These are phyloP conservation scores for Trichoderma sp. DNA, from an alignment of 2,329 filamentous ascomycete genomes.

Conservation along the genomic window DNA sequence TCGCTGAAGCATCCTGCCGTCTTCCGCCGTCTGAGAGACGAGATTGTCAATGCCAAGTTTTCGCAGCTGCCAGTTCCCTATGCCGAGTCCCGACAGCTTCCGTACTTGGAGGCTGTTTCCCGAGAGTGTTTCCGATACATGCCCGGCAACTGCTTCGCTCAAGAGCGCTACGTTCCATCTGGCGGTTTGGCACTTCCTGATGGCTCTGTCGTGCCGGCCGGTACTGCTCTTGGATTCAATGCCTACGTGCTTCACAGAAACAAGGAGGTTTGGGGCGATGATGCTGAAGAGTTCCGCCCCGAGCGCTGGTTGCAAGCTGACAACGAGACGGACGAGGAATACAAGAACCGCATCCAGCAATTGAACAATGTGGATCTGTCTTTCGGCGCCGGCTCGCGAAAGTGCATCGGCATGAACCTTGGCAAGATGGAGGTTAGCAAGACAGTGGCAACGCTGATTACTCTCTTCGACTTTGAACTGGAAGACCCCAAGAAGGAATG, in stretches of 20 bases:
- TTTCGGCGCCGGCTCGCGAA: slow-evolving; percentile 42
- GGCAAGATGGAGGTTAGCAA: slow-evolving; percentile 45
- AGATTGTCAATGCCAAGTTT: slow-evolving; percentile 21
- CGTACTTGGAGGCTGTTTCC: slow-evolving; percentile 39
- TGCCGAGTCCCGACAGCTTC: slow-evolving; percentile 6
- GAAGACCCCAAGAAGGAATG: slow-evolving; percentile 24
- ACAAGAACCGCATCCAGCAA: slow-evolving; percentile 26
- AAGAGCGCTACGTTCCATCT: slow-evolving; percentile 45
- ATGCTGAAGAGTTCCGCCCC: slow-evolving; percentile 42
- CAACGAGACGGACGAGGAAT: slow-evolving; percentile 22
- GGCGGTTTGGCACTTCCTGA: slow-evolving; percentile 34
- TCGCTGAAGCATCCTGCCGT: slow-evolving; percentile 23
- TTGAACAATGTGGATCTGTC: slow-evolving; percentile 36
- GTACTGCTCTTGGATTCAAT: slow-evolving; percentile 36
- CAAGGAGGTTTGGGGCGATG: slow-evolving; percentile 39
- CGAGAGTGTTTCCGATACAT: slow-evolving; percentile 47
- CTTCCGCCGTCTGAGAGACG: slow-evolving; percentile 23
- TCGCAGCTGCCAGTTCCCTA: neutral
- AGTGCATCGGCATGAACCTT: slow-evolving; percentile 43
- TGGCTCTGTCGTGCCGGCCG: slow-evolving; percentile 31
- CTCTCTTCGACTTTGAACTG: slow-evolving; percentile 35
- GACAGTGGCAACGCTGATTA: slow-evolving; percentile 43
- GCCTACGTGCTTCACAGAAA: slow-evolving; percentile 38
- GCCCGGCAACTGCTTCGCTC: slow-evolving; percentile 40
- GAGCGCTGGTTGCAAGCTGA: slow-evolving; percentile 35